phyloP scores from a whole-genome alignment of 768 basidiomycete species.

The Xerocomellus dryophilus region DNA sequence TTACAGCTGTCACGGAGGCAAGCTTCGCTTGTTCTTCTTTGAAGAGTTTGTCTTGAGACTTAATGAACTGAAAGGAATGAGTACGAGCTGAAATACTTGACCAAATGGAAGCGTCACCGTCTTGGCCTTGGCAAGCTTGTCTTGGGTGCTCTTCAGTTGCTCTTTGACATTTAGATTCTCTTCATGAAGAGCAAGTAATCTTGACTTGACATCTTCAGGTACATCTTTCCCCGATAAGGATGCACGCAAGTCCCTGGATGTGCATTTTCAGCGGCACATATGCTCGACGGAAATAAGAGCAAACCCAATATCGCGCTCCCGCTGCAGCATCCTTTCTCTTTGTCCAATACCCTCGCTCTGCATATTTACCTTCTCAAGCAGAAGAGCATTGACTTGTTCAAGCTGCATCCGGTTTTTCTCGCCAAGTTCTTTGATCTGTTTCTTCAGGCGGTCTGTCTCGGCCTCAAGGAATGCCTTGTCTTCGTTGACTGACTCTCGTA shows the following conservation, averaged over 20 bases:
- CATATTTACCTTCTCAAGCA: conserved; percentile 87
- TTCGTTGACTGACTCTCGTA: conserved; percentile 85
- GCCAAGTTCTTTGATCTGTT: conserved; percentile 63
- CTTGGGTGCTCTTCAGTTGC: conserved; percentile 63
- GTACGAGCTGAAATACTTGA: background rate
- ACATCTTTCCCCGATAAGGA: conserved; percentile 74
- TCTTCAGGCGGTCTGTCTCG: conserved; percentile 61
- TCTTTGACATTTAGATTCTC: conserved; percentile 72
- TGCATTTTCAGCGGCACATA: background rate
- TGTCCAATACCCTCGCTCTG: conserved; percentile 91
- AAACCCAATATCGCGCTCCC: conserved; percentile 83
- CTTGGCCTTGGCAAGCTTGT: conserved; percentile 79
- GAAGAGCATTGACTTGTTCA: conserved; percentile 79
- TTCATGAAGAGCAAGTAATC: conserved; percentile 71
- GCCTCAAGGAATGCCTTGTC: conserved; percentile 76
- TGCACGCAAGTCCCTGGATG: conserved; percentile 69
- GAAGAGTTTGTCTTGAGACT: conserved; percentile 85
- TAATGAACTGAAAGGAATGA: conserved; percentile 70
- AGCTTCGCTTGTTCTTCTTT: conserved; percentile 73
- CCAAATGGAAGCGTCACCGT: conserved; percentile 41
- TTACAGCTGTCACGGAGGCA: conserved; percentile 44
- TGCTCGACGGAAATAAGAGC: conserved; percentile 17
- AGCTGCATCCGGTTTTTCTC: conserved; percentile 91
- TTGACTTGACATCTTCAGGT: conserved; percentile 78
- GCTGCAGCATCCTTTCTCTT: conserved; percentile 79